phyloP scores from a whole-genome alignment of 345 rosid genomes.

The Rhizophora mangle region DNA sequence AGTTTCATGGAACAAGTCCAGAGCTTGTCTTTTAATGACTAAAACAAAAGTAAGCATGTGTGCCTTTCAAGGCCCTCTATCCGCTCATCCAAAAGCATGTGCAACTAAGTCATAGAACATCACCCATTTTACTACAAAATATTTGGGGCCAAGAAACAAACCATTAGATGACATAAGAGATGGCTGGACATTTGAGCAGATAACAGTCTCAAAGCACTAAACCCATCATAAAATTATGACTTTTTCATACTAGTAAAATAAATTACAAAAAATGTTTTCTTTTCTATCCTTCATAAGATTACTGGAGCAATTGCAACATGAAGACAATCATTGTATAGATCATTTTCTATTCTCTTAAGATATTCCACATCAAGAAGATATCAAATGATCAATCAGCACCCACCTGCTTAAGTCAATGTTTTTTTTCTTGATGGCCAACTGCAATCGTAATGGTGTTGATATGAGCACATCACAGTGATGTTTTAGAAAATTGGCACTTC shows the following conservation, averaged over 20 bases:
- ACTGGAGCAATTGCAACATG: too few species aligned
- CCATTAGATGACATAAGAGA: neutral
- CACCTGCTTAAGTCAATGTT: constrained; percentile 86
- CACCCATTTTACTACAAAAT: neutral
- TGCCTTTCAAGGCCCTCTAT: neutral
- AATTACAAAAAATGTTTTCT: too few species aligned
- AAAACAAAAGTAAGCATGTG: neutral
- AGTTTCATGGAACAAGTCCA: neutral
- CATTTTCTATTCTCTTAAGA: too few species aligned
- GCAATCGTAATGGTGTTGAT: constrained; percentile 78
- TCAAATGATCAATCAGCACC: constrained; percentile 18
- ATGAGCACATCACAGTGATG: constrained; percentile 72
- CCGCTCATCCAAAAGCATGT: too few species aligned
- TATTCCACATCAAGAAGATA: neutral
- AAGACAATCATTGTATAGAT: too few species aligned
- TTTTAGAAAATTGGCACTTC: constrained; percentile 60
- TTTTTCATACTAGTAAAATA: too few species aligned
- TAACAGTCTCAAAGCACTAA: too few species aligned
- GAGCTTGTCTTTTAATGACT: neutral
- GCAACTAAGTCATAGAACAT: neutral
- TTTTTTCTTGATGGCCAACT: constrained; percentile 57
- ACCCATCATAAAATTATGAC: too few species aligned
- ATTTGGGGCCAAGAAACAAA: neutral
- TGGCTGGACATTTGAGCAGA: neutral
- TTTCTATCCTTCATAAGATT: too few species aligned